phyloP scores from a whole-genome alignment of 495 filamentous ascomycete genomes.

The Talaromyces thailandensis region DNA sequence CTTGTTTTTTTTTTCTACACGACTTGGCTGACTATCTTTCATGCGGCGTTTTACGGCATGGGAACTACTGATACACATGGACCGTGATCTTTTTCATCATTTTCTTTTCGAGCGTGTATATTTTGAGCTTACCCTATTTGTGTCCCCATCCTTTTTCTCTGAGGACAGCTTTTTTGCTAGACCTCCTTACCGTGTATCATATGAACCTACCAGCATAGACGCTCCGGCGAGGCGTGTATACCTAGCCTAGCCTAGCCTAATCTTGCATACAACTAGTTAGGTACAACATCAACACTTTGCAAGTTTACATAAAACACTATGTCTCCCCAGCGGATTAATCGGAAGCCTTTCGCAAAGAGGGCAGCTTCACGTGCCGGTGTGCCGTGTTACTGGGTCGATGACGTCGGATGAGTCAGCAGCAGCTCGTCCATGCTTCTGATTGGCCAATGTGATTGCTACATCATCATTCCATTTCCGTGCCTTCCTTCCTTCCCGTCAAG shows the following conservation, averaged over 20 bases:
- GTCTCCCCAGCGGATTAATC: not conserved
- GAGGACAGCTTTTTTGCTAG: not conserved
- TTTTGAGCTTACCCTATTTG: not conserved
- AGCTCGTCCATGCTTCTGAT: not conserved
- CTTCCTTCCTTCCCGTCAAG: not conserved
- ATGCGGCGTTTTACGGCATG: constrained; percentile 2
- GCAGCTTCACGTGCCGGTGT: not conserved
- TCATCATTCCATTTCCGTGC: not conserved
- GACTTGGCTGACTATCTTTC: constrained; percentile 1
- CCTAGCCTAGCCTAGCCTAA: not conserved
- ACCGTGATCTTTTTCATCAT: not conserved
- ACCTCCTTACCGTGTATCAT: not conserved
- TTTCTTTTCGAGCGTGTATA: constrained; percentile 7
- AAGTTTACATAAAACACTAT: too few species aligned
- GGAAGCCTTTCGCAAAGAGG: not conserved
- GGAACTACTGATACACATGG: constrained; percentile 14
- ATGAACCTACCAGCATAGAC: not conserved
- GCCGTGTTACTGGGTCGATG: not conserved
- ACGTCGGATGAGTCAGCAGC: not conserved
- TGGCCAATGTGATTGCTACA: not conserved
- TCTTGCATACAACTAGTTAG: not conserved
- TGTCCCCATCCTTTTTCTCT: not conserved
- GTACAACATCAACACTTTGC: too few species aligned
- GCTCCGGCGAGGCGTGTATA: not conserved
- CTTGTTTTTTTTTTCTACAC: not conserved